Evolutionary conservation across 73 alveolate genomes (phyloP).

Genomic region (Stentor roeselii): DNA sequence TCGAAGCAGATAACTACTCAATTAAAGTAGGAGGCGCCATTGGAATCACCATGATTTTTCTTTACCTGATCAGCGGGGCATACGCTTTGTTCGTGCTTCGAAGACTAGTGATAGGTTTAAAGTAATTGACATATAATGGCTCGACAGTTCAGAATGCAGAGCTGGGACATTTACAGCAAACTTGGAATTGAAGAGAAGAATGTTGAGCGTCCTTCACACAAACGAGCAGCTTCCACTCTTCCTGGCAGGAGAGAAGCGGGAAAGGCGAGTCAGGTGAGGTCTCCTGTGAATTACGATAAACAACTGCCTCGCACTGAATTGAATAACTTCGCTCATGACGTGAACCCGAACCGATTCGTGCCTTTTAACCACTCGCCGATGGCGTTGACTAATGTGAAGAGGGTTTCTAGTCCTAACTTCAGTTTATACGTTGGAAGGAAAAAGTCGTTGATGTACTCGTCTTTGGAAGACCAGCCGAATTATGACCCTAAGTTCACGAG

Average conservation of each 20-base stretch:
- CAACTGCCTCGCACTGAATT: not conserved
- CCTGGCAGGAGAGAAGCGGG: too few relatives aligned
- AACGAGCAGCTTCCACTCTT: too few relatives aligned
- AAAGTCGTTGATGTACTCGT: not conserved
- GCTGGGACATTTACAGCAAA: too few relatives aligned
- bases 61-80: not conserved
- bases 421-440: not conserved
- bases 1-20: not conserved
- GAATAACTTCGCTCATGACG: not conserved
- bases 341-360: not conserved
- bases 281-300: not conserved
- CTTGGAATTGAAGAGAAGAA: too few relatives aligned
- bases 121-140: too few relatives aligned
- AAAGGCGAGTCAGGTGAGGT: too few relatives aligned
- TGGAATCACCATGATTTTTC: not conserved
- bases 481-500: not conserved
- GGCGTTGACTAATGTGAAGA: not conserved
- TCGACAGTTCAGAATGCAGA: too few relatives aligned
- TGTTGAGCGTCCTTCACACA: too few relatives aligned
- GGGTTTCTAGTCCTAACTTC: not conserved
- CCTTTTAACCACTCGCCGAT: not conserved
- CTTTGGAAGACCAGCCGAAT: not conserved
- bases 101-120: too few relatives aligned
- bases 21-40: not conserved
- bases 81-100: too few relatives aligned